phyloP scores from a whole-genome alignment of 768 basidiomycete genomes.

The Hygrophorus pudorinus region DNA sequence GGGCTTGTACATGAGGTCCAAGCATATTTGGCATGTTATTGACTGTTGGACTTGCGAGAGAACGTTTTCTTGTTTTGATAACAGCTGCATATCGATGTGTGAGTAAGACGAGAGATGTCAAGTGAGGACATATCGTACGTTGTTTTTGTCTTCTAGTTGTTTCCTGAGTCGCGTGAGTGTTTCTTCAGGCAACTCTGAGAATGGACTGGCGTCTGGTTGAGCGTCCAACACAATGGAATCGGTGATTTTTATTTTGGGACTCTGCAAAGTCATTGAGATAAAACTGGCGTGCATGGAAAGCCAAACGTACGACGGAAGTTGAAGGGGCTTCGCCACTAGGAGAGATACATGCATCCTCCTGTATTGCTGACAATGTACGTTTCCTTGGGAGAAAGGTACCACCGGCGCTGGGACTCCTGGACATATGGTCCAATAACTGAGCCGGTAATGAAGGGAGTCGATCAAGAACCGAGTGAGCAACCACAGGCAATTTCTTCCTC shows the following conservation, averaged over 20 bases:
- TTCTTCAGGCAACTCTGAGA: too few relatives aligned
- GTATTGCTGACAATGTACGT: too few relatives aligned
- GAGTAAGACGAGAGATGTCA: background rate
- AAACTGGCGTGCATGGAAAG: too few relatives aligned
- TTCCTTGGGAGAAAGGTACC: too few relatives aligned
- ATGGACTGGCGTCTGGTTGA: too few relatives aligned
- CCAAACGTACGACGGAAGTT: too few relatives aligned
- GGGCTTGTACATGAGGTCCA: slow-evolving; percentile 64
- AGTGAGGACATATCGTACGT: slow-evolving; percentile 19
- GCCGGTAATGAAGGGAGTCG: slow-evolving; percentile 4
- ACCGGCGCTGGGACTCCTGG: too few relatives aligned
- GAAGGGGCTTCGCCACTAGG: too few relatives aligned
- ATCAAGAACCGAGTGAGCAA: slow-evolving; percentile 14
- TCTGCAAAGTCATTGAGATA: too few relatives aligned
- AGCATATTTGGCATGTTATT: slow-evolving; percentile 69
- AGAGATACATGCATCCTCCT: too few relatives aligned
- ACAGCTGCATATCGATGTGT: slow-evolving; percentile 24
- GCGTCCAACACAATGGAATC: too few relatives aligned
- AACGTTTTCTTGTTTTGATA: slow-evolving; percentile 42
- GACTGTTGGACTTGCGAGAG: slow-evolving; percentile 50
- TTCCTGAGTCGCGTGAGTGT: slow-evolving; percentile 25
- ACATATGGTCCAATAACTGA: slow-evolving; percentile 13
- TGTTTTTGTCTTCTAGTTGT: slow-evolving; percentile 30
- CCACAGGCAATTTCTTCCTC: slow-evolving; percentile 19
- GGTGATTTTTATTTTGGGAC: too few relatives aligned